phyloP scores from a whole-genome alignment of 202 grass and related monocot genomes.

The Bolboschoenoplectus hybrid region DNA sequence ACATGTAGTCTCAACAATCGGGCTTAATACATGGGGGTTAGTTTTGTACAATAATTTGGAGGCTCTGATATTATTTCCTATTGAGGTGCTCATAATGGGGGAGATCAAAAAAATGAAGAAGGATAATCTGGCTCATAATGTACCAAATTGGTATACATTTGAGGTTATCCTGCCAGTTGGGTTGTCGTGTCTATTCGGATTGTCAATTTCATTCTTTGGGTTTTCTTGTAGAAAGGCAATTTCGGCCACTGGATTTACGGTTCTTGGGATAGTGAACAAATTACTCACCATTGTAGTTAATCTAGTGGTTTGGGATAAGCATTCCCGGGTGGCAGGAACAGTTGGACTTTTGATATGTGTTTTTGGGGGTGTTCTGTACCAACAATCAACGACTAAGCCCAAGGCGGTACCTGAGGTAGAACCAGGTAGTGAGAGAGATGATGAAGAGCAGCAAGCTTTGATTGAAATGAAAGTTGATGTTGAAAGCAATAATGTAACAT shows the following conservation, averaged over 20 bases:
- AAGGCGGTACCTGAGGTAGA: constrained; percentile 14
- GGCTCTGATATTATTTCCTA: constrained; percentile 51
- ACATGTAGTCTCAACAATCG: constrained; percentile 51
- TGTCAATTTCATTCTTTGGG: constrained; percentile 52
- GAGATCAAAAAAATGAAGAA: constrained; percentile 44
- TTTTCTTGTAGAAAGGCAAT: constrained; percentile 49
- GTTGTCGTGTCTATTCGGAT: constrained; percentile 45
- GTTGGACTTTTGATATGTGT: constrained; percentile 48
- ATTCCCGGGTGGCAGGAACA: constrained; percentile 41
- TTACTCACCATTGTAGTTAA: constrained; percentile 48
- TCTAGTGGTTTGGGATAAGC: constrained; percentile 51
- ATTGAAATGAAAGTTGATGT: constrained; percentile 23
- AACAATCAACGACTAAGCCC: constrained; percentile 45
- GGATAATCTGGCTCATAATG: constrained; percentile 26
- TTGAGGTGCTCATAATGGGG: constrained; percentile 49
- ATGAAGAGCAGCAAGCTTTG: constrained; percentile 30
- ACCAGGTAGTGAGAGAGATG: background rate
- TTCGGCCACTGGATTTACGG: constrained; percentile 51
- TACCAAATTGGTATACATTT: constrained; percentile 35
- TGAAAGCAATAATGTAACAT: constrained; percentile 24
- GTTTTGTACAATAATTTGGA: constrained; percentile 58
- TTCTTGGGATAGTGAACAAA: constrained; percentile 53
- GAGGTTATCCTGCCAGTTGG: constrained; percentile 44
- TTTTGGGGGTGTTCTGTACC: constrained; percentile 46
- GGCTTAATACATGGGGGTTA: constrained; percentile 52